Evolutionary conservation across 2,329 filamentous ascomycete species (phyloP).

Genomic region (Thyridium curvatum): DNA sequence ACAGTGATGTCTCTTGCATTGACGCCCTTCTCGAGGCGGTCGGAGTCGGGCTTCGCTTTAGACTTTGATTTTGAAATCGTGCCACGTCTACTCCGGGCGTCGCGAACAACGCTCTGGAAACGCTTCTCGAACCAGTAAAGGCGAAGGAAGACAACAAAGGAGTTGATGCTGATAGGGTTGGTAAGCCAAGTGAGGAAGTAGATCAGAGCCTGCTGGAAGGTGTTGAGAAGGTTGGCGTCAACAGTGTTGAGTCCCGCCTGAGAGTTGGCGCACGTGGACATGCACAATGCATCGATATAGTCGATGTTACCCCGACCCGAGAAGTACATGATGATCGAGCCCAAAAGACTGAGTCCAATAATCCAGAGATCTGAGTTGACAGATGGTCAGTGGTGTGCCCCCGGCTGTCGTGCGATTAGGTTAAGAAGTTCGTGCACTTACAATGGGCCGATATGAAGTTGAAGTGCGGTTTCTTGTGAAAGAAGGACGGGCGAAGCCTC

Average conservation of each 20-base stretch:
- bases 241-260: conserved; percentile 89
- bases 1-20: conserved; percentile 61
- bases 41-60: conserved; percentile 35
- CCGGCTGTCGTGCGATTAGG: neutral
- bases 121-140: conserved; percentile 98
- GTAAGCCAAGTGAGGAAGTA: conserved; percentile 66
- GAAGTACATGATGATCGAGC: conserved; percentile 71
- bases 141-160: conserved; percentile 83
- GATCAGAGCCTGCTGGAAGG: conserved; percentile 68
- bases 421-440: conserved; percentile 31
- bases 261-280: conserved; percentile 78
- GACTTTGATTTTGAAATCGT: conserved; percentile 58
- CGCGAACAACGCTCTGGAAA: conserved; percentile 76
- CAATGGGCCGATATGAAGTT: conserved; percentile 81
- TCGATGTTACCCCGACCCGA: conserved; percentile 48
- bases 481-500: conserved; percentile 48
- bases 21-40: conserved; percentile 55
- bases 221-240: conserved; percentile 60
- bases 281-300: conserved; percentile 87
- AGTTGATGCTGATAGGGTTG: conserved; percentile 80
- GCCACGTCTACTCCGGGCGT: conserved; percentile 61
- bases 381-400: neutral
- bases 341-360: conserved; percentile 63
- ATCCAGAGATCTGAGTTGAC: conserved; percentile 66
- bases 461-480: conserved; percentile 59